phyloP scores from a whole-genome alignment of 2,329 filamentous ascomycete genomes.

The Phialocephala subalpina region DNA sequence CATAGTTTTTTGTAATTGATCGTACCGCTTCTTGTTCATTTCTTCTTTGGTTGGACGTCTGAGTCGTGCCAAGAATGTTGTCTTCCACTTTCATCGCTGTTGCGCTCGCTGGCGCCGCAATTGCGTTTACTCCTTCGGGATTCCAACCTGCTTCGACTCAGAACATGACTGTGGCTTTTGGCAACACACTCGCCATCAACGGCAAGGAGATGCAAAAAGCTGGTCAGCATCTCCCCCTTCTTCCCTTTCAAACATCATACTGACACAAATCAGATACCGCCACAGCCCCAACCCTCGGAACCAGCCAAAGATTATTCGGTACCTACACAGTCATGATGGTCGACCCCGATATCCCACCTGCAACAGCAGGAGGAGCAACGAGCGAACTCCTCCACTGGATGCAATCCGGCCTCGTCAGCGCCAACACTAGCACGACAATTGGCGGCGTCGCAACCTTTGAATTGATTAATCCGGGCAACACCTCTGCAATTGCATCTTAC shows the following conservation, averaged over 20 bases:
- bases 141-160: conserved; percentile 36
- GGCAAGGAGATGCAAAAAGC: conserved; percentile 37
- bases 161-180: conserved; percentile 39
- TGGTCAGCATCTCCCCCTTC: conserved; percentile 19
- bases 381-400: conserved; percentile 42
- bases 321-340: conserved; percentile 43
- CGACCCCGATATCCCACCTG: conserved; percentile 39
- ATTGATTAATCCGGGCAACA: conserved; percentile 34
- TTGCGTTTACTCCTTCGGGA: conserved; percentile 38
- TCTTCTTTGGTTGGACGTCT: background rate
- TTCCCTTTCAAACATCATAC: background rate
- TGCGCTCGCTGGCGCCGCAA: conserved; percentile 37
- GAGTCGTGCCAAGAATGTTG: conserved; percentile 31
- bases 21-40: background rate
- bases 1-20: conserved; percentile 6
- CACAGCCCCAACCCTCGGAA: conserved; percentile 35
- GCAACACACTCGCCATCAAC: conserved; percentile 35
- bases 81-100: conserved; percentile 31
- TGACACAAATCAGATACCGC: conserved; percentile 28
- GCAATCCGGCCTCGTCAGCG: conserved; percentile 38
- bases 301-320: conserved; percentile 31
- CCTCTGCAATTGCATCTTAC: conserved; percentile 36
- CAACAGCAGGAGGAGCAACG: conserved; percentile 29
- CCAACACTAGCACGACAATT: conserved; percentile 33
- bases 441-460: conserved; percentile 34